These are phyloP conservation scores for Oxyria digyna DNA, from an alignment of 148 eudicot genomes.

Conservation along the genomic window DNA sequence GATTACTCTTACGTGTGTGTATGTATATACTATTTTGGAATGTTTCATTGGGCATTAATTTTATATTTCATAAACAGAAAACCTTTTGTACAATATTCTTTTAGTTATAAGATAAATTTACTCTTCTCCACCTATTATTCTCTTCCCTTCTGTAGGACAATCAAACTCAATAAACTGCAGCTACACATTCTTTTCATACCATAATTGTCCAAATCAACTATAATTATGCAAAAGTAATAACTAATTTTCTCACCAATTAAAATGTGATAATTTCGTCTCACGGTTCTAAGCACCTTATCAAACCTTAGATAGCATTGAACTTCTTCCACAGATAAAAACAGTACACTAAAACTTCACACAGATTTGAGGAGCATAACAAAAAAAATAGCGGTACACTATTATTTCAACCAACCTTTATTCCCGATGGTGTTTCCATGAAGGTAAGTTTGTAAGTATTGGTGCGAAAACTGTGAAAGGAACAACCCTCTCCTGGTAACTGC, in stretches of 20 bases:
- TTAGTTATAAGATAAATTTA: no score
- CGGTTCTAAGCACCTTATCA: background rate
- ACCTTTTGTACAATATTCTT: no score
- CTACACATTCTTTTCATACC: no score
- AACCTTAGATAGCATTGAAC: background rate
- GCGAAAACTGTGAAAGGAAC: constrained; percentile 92
- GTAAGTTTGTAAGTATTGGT: constrained; percentile 92
- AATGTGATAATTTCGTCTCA: background rate
- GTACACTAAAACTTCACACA: background rate
- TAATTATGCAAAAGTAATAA: background rate
- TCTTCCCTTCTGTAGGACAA: no score
- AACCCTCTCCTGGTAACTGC: constrained; percentile 96
- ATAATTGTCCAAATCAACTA: no score
- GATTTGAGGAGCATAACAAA: background rate
- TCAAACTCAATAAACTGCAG: no score
- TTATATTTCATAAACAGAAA: no score
- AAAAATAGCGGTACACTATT: background rate
- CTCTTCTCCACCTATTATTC: no score
- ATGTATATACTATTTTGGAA: no score
- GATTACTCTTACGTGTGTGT: no score
- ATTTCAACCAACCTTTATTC: constrained; percentile 62
- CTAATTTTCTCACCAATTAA: background rate
- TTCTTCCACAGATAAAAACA: background rate
- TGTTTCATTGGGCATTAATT: no score
- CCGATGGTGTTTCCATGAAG: constrained; percentile 96